Evolutionary conservation across 345 rosid genomes (phyloP), one percentile per base, ranked within the genome.

Genomic region (Balakata baccata): DNA sequence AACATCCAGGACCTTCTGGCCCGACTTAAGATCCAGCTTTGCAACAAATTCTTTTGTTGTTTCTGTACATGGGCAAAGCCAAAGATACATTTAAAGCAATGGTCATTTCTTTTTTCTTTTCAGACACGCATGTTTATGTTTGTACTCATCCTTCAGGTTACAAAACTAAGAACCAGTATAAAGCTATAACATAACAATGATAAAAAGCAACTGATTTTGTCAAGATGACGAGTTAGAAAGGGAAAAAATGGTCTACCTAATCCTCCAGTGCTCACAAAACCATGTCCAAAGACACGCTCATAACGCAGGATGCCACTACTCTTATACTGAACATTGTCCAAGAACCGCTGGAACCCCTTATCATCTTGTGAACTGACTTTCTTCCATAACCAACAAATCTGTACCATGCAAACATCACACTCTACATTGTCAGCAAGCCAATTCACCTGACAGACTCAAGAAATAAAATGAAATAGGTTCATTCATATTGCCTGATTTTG

Each of bases 371-470:
- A 87, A 74, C 77, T 76, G 29, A 90, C 90, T 71, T 95, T 95
- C 83, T 91, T 87, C 96, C 96, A 95, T 68, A 77, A 78, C 99
- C 99, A 95, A 87, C 98, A 91, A 81, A 95, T 93, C 99, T 95
- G 96, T 67, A 87, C 23, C 43, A 25, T 45, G 69, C 7, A 72
- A 74, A 66, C 43, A 78, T 66, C 41, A 51, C 41, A 52, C 6
- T 38, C 29, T 58, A 64, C 17, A 57, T 50, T 60, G 81, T 77
- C 50, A 57, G 64, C 68, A 45, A 67, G 77, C 71, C 57, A 6
- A 59, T 65, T 77, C 34, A 47, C 66, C 51, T 38, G 29, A 54
- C n/a, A n/a, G 51, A 75, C 46, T 64, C 70, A 45, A 69, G 58
- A 68, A 65, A 63, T 29, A 49, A 51, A 52, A 58, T 29, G 62